Evolutionary conservation across 1,139 yeast species (phyloP), one percentile per base, ranked within the genome.

Genomic region (Wickerhamomyces sp.): DNA sequence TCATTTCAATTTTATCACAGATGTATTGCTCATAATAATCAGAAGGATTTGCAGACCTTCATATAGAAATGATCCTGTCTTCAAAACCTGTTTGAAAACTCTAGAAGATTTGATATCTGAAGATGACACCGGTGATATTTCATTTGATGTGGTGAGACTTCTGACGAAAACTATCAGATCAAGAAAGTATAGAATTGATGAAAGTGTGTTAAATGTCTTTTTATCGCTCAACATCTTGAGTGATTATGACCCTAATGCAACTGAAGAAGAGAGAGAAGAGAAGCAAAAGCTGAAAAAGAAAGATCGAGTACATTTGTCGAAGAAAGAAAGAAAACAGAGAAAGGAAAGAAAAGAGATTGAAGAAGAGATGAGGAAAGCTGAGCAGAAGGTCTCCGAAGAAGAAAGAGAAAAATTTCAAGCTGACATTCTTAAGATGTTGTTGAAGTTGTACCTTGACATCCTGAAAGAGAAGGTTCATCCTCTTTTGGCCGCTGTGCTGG

Each of bases 261-360:
- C 64, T 29, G 64, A 53, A 23, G 70, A 66, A 27, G 66, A 63
- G 30, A 65, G 65, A 19, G 66, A 66, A 27, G 66, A 62, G 18
- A 63, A 61, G 35, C 62, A 64, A 11, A 82, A 80, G 51, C 37
- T 81, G 27, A 80, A 75, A 55, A 88, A 87, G 67, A 86, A 88
- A 57, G 94, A 91, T 56, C 70, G 96, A 48, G 86, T 85, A 6
- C 95, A 89, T 64, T 62, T 89, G 37, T 80, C 94, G 11, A 91
- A 89, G 60, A 85, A 84, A 56, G 91, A 89, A 60, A 72, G 84
- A 47, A 91, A 91, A 53, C 82, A 78, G 14, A 72, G 95, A 46
- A 89, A 88, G 55, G 97, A 89, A 55, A 70, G 83, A 51, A 85
- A 83, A 50, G 78, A 72, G 45, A 89, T 91, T 42, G 97, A 89